phyloP scores from a whole-genome alignment of 73 alveolate species.

The Symbiodinium natans region DNA sequence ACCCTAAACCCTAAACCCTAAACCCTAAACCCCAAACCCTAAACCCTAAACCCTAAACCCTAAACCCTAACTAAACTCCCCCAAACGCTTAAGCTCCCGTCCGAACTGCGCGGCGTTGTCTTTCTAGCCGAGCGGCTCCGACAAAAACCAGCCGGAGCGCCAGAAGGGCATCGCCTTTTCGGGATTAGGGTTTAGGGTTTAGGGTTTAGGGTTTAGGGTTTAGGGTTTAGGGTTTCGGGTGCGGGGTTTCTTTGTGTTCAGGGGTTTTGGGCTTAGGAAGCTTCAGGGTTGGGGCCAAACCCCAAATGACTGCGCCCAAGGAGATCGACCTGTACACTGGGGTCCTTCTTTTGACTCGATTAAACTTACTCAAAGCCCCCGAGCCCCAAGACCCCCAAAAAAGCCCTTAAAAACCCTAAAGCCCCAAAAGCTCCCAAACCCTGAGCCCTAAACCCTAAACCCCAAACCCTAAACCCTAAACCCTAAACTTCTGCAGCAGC shows the following conservation, averaged over 20 bases:
- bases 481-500: neutral
- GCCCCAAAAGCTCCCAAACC: too few species aligned
- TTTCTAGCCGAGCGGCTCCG: constrained; percentile 7
- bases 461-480: neutral
- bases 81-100: neutral
- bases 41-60: too few species aligned
- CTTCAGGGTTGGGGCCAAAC: too few species aligned
- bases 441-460: neutral
- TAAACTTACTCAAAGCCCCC: too few species aligned
- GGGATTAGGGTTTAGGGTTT: neutral
- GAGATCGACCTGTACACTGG: too few species aligned
- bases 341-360: too few species aligned
- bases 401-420: too few species aligned
- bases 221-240: neutral
- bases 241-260: neutral
- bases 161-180: constrained; percentile 86
- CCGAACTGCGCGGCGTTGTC: neutral
- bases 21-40: neutral
- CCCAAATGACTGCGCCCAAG: too few species aligned
- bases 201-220: neutral
- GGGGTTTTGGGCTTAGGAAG: too few species aligned
- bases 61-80: neutral
- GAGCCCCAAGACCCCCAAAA: too few species aligned
- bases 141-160: constrained; percentile 80
- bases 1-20: neutral